phyloP scores from a whole-genome alignment of 2,329 filamentous ascomycete species.

The Xylaria sp. region DNA sequence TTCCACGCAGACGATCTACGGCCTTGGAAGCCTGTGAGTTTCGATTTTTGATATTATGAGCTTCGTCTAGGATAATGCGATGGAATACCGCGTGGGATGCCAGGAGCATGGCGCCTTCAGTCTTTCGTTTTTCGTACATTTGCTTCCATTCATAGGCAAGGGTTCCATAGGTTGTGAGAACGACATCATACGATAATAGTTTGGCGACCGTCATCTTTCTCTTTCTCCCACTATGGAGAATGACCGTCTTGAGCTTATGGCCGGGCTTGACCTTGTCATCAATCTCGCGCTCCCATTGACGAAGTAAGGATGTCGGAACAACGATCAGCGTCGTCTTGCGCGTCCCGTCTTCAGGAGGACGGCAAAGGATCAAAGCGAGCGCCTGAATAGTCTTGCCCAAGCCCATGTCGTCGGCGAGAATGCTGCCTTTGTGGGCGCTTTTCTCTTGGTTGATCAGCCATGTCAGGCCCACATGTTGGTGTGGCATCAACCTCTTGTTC shows the following conservation, averaged over 20 bases:
- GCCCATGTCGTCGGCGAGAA: conserved; percentile 42
- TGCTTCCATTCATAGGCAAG: conserved; percentile 69
- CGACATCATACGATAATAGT: conserved; percentile 71
- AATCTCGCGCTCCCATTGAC: conserved; percentile 41
- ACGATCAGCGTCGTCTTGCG: conserved; percentile 40
- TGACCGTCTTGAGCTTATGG: conserved; percentile 36
- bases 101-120: conserved; percentile 57
- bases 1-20: conserved; percentile 63
- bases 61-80: conserved; percentile 80
- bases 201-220: conserved; percentile 40
- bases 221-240: conserved; percentile 35
- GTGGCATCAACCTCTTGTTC: conserved; percentile 31
- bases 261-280: conserved; percentile 37
- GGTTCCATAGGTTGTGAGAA: conserved; percentile 80
- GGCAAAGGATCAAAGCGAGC: conserved; percentile 38
- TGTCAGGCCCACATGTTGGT: conserved; percentile 39
- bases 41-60: conserved; percentile 82
- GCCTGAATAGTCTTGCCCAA: conserved; percentile 42
- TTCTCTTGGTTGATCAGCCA: conserved; percentile 41
- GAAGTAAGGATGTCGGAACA: conserved; percentile 35
- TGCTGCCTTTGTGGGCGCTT: conserved; percentile 34
- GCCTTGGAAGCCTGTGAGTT: conserved; percentile 66
- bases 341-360: conserved; percentile 31
- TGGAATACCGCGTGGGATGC: conserved; percentile 61
- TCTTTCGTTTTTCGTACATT: conserved; percentile 50